phyloP scores from a whole-genome alignment of 768 basidiomycete species.

The Psilocybe cubensis region DNA sequence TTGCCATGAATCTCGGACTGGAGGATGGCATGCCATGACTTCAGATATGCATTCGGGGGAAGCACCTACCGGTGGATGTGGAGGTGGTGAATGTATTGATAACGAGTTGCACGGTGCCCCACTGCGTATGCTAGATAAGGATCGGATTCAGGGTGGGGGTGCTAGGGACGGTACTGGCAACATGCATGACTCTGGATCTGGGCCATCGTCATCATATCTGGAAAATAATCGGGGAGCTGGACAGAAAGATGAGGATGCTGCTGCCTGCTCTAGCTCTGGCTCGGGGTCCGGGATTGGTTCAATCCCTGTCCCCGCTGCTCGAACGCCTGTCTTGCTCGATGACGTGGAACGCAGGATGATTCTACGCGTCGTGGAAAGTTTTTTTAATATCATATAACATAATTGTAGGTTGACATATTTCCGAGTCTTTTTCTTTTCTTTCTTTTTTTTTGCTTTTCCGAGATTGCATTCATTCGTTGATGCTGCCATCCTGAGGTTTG shows the following conservation, averaged over 20 bases:
- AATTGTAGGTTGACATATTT: background rate
- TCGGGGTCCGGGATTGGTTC: background rate
- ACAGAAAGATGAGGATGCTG: background rate
- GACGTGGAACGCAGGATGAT: slow-evolving; percentile 15
- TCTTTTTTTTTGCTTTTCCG: too few species aligned
- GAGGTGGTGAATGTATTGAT: background rate
- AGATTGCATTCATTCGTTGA: too few species aligned
- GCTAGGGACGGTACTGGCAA: background rate
- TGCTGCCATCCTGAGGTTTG: too few species aligned
- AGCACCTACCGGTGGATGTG: background rate
- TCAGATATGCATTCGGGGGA: background rate
- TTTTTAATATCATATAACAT: slow-evolving; percentile 3
- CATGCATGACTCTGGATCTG: background rate
- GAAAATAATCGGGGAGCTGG: background rate
- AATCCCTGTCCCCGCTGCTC: too few species aligned
- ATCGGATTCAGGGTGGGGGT: background rate
- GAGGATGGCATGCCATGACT: background rate
- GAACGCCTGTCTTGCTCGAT: slow-evolving; percentile 10
- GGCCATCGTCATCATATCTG: background rate
- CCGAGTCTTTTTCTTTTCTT: too few species aligned
- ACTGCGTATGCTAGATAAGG: background rate
- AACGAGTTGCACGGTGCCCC: background rate
- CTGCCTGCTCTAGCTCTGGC: background rate
- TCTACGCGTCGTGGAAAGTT: slow-evolving; percentile 13
- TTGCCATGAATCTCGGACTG: background rate